Base-by-base conservation (phyloP, 2,329 filamentous ascomycete species). In the Cladophialophora exuberans region DNA sequence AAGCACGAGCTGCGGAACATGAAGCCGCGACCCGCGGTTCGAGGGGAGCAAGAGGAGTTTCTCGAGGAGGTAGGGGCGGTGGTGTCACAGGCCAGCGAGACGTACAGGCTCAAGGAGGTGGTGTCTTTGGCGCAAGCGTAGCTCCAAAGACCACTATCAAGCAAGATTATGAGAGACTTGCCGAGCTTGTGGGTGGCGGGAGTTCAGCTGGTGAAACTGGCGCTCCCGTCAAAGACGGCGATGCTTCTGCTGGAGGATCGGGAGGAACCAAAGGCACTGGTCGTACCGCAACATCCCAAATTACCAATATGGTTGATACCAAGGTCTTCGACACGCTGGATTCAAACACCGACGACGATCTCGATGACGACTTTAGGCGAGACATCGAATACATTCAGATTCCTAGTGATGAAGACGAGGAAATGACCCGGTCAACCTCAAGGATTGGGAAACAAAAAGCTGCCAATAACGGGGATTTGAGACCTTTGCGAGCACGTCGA, bases 351-450 rank as follows among this genome's bases (percentile, higher is more conserved):
- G 78, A 79, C 43, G 79, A 82, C 51, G 80, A 79, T 44, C 69
- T 69, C 25, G 72, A 76, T 36, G 68, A 76, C 36, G 68, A 75
- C 71, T 20, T 72, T 74, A 35, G 73, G 78, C 52, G 55, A 50
- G 62, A 63, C 58, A 81, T 86, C 52, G 83, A 86, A 60, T 68
- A 76, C n/a, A 79, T 84, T 58, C 78, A 78, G 59, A 65, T 84
- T 10, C 76, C 80, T 10, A 81, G 78, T 44, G 78, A 83, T 52
- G 80, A 81, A 25, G 75, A 78, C 41, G 68, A 71, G n/a, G 69
- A 73, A 3, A 66, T 36, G 7, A 25, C 43, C 22, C 28, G 64
- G 74, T 79, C 60, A 10, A 47, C 10, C 6, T 41, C 22, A 11
- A 28, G 46, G 39, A 56, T 79, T 81, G 54, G 76, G 77, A 23